Evolutionary conservation across 2,329 filamentous ascomycete genomes (phyloP), one percentile per base, ranked within the genome.

Genomic region (Stagonosporopsis cucurbitacearum): DNA sequence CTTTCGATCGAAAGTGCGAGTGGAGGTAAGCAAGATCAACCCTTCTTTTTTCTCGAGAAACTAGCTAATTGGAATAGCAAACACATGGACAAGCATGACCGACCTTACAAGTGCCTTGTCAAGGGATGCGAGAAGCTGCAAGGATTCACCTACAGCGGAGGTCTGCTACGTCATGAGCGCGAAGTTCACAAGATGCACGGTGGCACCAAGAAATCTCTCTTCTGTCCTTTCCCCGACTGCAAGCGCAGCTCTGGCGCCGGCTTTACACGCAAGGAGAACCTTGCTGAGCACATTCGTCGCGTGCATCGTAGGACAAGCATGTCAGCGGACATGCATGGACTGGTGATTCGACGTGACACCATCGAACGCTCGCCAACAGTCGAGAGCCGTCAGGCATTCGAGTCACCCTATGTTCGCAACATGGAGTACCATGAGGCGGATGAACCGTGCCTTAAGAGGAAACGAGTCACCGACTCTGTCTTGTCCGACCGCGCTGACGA

Each of bases 81-180:
- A 79, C 94, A 98, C 74, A 97, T 97, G 93, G 94, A 98, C 78
- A 96, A 96, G 75, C 94, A 98, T 74, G 92, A 96, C 66, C 85
- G 94, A 12, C 94, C 94, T 1, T 98, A 97, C 73, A 90, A 92
- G 68, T 98, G 94, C 75, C 82, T 81, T 20, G 87, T 89, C 39
- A 83, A 86, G n/a, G 90, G 89, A 33, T 97, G 94, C 76, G 91
- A 94, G 69, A 96, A 96, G 69, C 84, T 96, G 0, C 90, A 91
- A 48, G 94, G 94, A 1, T 98, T 98, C 75, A 98, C 94, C 1
- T 98, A 98, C 73, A 94, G 91, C 0, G 94, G 94, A 15, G 94
- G 94, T 3, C 85, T 98, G 0, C 79, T 96, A 17, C 85, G 94
- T 41, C 94, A 98, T 77, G 90, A 96, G 77, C 88, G 94, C 60